Conservation (phyloP, 2,329 filamentous ascomycete genomes). For the Fusarium fracticaudum region DNA sequence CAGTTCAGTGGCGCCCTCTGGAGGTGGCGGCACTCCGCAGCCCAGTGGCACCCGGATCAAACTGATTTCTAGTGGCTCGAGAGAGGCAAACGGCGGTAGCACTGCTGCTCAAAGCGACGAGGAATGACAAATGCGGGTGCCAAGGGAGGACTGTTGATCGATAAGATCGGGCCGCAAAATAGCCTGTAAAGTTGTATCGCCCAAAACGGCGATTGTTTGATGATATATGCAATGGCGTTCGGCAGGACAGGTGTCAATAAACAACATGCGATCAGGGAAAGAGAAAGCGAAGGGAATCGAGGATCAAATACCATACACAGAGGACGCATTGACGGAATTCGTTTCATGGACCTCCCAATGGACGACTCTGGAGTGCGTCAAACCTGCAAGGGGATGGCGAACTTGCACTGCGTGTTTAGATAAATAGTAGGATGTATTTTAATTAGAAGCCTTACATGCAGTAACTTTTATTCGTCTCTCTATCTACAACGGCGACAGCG, state of each 20-base stretch:
- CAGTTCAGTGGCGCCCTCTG: slow-evolving; percentile 59
- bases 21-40: slow-evolving; percentile 72
- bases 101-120: slow-evolving; percentile 62
- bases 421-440: slow-evolving; percentile 54
- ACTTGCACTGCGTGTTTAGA: slow-evolving; percentile 41
- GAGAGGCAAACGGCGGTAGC: slow-evolving; percentile 51
- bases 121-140: slow-evolving; percentile 50
- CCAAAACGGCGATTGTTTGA: slow-evolving; percentile 40
- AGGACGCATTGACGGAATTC: slow-evolving; percentile 32
- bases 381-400: slow-evolving; percentile 32
- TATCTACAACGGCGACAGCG: not conserved
- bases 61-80: slow-evolving; percentile 61
- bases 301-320: slow-evolving; percentile 43
- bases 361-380: slow-evolving; percentile 21
- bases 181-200: slow-evolving; percentile 25
- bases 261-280: slow-evolving; percentile 40
- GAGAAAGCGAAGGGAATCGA: slow-evolving; percentile 34
- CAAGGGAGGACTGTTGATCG: not conserved
- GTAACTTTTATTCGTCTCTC: not conserved
- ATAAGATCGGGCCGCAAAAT: slow-evolving; percentile 6
- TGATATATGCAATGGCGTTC: slow-evolving; percentile 47
- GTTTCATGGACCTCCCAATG: slow-evolving; percentile 12
- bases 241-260: slow-evolving; percentile 40
- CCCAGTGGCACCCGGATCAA: slow-evolving; percentile 74
- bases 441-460: slow-evolving; percentile 52